A percentile compares a stretch with the other conserved stretches of the same genome.
Evolutionary conservation across 768 basidiomycete genomes (phyloP).

Genomic region (Pulveroboletus frians): DNA sequence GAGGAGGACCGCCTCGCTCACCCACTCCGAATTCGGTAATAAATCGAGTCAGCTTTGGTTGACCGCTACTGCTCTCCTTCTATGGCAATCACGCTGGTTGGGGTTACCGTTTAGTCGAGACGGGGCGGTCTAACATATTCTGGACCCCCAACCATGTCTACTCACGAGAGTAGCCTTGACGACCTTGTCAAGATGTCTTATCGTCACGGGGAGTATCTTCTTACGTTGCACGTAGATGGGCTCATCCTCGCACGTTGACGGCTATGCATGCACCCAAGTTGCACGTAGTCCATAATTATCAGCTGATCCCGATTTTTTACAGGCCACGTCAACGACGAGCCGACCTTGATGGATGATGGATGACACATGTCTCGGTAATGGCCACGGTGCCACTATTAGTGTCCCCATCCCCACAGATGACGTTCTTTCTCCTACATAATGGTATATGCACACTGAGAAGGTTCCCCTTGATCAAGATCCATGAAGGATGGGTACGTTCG

Average conservation of each 20-base stretch:
- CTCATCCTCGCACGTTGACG: not conserved
- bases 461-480: too few species aligned
- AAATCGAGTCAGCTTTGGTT: slow-evolving; percentile 18
- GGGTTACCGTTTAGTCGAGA: not conserved
- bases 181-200: not conserved
- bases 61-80: slow-evolving; percentile 8
- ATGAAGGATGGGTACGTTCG: too few species aligned
- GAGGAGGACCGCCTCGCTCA: slow-evolving; percentile 2
- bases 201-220: not conserved
- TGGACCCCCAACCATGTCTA: not conserved
- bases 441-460: too few species aligned
- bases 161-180: not conserved
- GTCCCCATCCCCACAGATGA: slow-evolving; percentile 22
- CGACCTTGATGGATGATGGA: not conserved
- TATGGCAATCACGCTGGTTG: slow-evolving; percentile 4
- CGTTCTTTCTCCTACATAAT: not conserved
- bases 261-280: not conserved
- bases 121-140: not conserved
- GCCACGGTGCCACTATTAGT: slow-evolving; percentile 22
- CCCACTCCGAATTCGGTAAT: slow-evolving; percentile 10
- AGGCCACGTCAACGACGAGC: slow-evolving; percentile 15
- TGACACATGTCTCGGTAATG: not conserved
- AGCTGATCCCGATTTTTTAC: not conserved
- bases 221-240: not conserved
- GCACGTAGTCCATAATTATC: not conserved